phyloP scores from a whole-genome alignment of 257 asterid species.

The Haberlea rhodopensis region DNA sequence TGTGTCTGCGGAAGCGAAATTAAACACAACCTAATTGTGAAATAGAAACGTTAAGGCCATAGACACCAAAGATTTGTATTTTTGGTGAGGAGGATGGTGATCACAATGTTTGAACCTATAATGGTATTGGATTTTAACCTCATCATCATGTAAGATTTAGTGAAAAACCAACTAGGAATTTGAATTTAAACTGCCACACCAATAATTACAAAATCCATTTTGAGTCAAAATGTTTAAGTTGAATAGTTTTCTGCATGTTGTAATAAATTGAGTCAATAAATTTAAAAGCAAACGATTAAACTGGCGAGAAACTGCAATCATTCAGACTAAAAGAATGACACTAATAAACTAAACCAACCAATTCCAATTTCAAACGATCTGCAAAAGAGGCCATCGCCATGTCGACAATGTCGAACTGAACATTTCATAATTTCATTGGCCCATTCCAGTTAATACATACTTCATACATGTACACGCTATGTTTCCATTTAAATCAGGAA shows the following conservation, averaged over 20 bases:
- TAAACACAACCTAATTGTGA: constrained; percentile 15
- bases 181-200: neutral
- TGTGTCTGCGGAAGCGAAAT: constrained; percentile 38
- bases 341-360: neutral
- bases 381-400: too few relatives aligned
- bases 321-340: neutral
- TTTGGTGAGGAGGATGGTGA: constrained; percentile 7
- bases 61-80: constrained; percentile 14
- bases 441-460: neutral
- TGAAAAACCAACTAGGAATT: neutral
- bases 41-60: constrained; percentile 12
- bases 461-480: neutral
- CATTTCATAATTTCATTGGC: neutral
- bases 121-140: neutral
- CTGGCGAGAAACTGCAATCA: too few relatives aligned
- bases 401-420: neutral
- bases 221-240: too few relatives aligned
- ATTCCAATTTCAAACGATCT: neutral
- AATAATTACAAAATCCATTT: neutral
- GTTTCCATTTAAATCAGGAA: constrained; percentile 1
- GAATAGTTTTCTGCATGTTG: neutral
- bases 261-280: neutral
- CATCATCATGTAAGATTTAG: neutral
- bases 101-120: neutral
- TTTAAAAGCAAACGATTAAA: too few relatives aligned